Evolutionary conservation across 179 eudicot species (phyloP).

Genomic region (Beta macrorhiza): DNA sequence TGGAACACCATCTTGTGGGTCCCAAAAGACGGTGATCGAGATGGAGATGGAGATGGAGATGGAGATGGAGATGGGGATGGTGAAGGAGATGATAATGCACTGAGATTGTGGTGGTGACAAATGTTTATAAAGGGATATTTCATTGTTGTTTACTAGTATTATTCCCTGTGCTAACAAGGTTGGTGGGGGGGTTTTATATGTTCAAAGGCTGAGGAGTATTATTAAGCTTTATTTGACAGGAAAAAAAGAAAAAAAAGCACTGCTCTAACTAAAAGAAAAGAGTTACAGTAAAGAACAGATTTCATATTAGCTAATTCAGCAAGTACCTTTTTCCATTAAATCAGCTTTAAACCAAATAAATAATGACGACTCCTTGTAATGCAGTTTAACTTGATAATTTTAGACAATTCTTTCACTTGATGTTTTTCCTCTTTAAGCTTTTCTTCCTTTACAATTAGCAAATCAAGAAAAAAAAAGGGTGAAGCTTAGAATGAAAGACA

Average conservation of each 20-base stretch:
- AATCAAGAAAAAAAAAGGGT: not conserved
- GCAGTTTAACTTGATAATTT: not conserved
- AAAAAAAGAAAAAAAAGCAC: not conserved
- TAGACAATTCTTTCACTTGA: not conserved
- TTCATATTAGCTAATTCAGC: not conserved
- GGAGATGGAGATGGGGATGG: not conserved
- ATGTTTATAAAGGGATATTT: not conserved
- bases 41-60: not conserved
- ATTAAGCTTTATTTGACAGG: not conserved
- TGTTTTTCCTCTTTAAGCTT: not conserved
- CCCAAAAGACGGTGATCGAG: not conserved
- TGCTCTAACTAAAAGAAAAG: not conserved
- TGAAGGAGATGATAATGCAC: not conserved
- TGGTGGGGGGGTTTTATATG: not conserved
- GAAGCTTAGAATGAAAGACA: conserved; percentile 22
- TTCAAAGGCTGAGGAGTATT: not conserved
- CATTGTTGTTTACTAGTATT: not conserved
- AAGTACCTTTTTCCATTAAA: not conserved
- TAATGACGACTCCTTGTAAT: not conserved
- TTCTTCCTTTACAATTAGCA: not conserved
- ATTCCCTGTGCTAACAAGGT: not conserved
- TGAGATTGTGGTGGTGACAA: conserved; percentile 12
- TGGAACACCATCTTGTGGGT: conserved; percentile 29
- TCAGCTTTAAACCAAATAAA: not conserved
- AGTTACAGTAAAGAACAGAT: not conserved